Percentiles rank a stretch among this genome's conserved stretches.
Conservation (phyloP, 2,329 filamentous ascomycete species). For the Aspergillus sp. region DNA sequence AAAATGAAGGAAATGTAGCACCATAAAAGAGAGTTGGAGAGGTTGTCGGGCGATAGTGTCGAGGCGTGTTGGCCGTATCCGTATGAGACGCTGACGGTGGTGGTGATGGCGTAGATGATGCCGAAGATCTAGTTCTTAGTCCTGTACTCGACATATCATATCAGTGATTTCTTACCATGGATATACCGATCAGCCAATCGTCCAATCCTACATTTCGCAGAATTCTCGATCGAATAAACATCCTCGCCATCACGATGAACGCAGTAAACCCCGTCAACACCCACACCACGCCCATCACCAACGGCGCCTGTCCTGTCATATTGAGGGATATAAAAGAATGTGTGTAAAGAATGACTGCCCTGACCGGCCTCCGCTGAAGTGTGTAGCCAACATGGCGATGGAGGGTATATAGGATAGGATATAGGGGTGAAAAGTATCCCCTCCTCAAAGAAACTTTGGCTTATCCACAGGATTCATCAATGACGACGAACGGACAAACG, state of each 20-base stretch:
- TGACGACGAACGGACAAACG: too few species aligned
- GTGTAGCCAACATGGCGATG: too few species aligned
- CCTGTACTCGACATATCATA: neutral
- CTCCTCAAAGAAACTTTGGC: too few species aligned
- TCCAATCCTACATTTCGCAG: conserved; percentile 30
- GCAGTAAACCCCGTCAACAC: conserved; percentile 23
- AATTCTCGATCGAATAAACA: conserved; percentile 22
- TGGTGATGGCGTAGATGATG: conserved; percentile 15
- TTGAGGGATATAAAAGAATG: too few species aligned
- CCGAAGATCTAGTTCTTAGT: conserved; percentile 14
- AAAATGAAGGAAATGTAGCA: conserved; percentile 22
- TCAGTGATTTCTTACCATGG: conserved; percentile 21
- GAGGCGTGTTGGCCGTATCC: conserved; percentile 40
- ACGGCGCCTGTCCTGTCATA: too few species aligned
- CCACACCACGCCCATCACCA: conserved; percentile 25
- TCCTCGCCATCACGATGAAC: conserved; percentile 24
- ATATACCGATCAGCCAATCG: conserved; percentile 32
- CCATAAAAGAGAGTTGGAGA: conserved; percentile 20
- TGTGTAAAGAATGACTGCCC: too few species aligned
- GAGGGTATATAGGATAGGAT: too few species aligned
- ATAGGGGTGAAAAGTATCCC: too few species aligned
- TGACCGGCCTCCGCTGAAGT: too few species aligned
- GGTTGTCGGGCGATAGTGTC: conserved; percentile 23
- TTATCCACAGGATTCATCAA: too few species aligned
- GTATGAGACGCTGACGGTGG: conserved; percentile 2